Percentiles rank a stretch among this genome's conserved stretches.
phyloP scores from a whole-genome alignment of 2,329 filamentous ascomycete genomes.

The Diaporthe longicolla region DNA sequence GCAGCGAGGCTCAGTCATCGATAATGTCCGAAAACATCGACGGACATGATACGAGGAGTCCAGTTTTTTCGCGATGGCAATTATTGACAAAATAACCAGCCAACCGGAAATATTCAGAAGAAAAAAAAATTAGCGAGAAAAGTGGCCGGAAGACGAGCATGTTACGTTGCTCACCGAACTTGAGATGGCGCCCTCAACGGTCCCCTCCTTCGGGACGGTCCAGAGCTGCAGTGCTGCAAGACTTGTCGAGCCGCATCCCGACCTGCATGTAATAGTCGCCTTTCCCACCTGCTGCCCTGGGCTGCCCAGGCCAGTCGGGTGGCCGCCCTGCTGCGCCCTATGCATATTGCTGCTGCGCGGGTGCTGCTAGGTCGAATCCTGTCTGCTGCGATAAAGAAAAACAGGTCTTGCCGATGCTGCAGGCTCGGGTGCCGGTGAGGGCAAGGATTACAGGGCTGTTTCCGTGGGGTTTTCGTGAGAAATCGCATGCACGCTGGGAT shows the following conservation, averaged over 20 bases:
- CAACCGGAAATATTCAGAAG: background rate
- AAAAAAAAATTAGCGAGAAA: background rate
- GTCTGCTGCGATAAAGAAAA: background rate
- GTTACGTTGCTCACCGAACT: background rate
- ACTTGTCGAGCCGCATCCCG: constrained; percentile 24
- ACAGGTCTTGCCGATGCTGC: background rate
- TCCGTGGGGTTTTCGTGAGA: no score
- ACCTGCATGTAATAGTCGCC: constrained; percentile 33
- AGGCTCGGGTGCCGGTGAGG: constrained; percentile 22
- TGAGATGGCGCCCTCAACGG: background rate
- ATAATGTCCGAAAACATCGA: background rate
- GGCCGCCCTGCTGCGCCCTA: background rate
- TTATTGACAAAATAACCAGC: background rate
- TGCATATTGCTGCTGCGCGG: constrained; percentile 2
- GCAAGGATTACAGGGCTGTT: no score
- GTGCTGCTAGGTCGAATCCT: background rate
- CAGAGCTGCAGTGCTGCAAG: background rate
- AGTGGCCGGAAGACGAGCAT: background rate
- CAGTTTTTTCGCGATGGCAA: background rate
- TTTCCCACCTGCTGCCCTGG: constrained; percentile 11
- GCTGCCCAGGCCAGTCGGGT: constrained; percentile 25
- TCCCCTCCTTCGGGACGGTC: background rate
- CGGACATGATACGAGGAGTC: constrained; percentile 5
- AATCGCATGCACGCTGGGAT: background rate
- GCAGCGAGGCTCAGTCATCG: constrained; percentile 7